Evolutionary conservation across 441 rosid genomes (phyloP).

Genomic region (Erodium texanum): DNA sequence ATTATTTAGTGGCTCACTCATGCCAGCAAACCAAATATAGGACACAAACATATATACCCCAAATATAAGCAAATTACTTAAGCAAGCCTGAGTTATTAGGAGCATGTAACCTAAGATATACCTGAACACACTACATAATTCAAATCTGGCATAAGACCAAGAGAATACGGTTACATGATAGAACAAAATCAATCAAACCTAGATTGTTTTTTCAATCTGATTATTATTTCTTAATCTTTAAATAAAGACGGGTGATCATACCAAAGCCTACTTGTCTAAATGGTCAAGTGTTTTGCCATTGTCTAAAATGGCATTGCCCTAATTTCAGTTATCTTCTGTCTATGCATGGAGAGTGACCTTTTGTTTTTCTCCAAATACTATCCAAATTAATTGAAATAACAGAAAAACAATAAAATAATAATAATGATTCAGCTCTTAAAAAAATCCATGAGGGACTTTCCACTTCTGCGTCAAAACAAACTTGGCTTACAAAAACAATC

Average conservation of each 20-base stretch:
- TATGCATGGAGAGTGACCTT: not conserved
- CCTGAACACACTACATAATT: not conserved
- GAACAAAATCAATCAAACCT: not conserved
- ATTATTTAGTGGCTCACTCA: not conserved
- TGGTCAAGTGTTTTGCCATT: no score
- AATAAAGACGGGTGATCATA: no score
- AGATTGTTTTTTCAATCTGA: not conserved
- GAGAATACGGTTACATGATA: not conserved
- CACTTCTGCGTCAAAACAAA: not conserved
- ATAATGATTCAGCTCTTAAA: not conserved
- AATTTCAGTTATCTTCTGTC: not conserved
- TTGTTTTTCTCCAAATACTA: not conserved
- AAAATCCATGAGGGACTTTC: not conserved
- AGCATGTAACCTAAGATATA: not conserved
- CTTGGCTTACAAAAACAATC: not conserved
- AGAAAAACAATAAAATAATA: not conserved
- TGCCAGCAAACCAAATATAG: not conserved
- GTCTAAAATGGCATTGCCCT: not conserved
- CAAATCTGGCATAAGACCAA: not conserved
- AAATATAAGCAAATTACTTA: not conserved
- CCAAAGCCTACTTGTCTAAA: no score
- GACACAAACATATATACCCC: not conserved
- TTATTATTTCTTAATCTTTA: not conserved
- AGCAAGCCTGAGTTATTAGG: not conserved
- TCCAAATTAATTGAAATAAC: not conserved